Base-by-base conservation (phyloP, 345 rosid species). In the Draba incana region DNA sequence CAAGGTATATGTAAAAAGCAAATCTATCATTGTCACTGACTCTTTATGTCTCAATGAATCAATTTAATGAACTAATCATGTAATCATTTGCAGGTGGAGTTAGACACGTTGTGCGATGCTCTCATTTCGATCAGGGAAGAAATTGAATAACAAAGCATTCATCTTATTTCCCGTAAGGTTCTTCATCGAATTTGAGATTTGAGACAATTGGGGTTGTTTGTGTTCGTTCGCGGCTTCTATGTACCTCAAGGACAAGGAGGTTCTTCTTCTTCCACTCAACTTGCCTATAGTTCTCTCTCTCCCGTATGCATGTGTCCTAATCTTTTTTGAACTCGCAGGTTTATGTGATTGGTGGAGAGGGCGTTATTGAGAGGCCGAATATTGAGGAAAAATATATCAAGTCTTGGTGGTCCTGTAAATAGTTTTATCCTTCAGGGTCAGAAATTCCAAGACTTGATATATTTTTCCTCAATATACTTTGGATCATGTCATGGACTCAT, bases 311-410 rank as follows among this genome's bases (percentile, higher is more conserved):
- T 10, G 52, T 28, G 45, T 59, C n/a, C 33, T 43, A 90, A 2
- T 20, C 20, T 42, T 41, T 31, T 51, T 31, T 20, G 64, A 28
- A 15, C 6, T 14, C 45, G 12, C 75, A 90, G 96, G 92, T 88
- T 62, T 90, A 90, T 75, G 97, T 88, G 45, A 81, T 93, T 37
- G 97, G 94, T 15, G 87, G 90, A 10, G 96, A 90, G 58, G 98
- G 97, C 57, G 77, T 90, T 70, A 24, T 80, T 67, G 88, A 90
- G 72, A 96, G 88, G 83, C 83, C 88, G 49, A 79, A 72, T 57
- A 79, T 82, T 68, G 89, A 89, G 92, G 97, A n/a, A n/a, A n/a
- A n/a, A 77, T 87, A 69, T 72, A 78, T n/a, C 83, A 24, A 92
- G 77, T 69, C 20, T 20, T 20, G 20, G 20, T 20, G 20, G 98